Evolutionary conservation across 2,329 filamentous ascomycete species (phyloP), one percentile per base, ranked within the genome.

Genomic region (Pseudogymnoascus sp.): DNA sequence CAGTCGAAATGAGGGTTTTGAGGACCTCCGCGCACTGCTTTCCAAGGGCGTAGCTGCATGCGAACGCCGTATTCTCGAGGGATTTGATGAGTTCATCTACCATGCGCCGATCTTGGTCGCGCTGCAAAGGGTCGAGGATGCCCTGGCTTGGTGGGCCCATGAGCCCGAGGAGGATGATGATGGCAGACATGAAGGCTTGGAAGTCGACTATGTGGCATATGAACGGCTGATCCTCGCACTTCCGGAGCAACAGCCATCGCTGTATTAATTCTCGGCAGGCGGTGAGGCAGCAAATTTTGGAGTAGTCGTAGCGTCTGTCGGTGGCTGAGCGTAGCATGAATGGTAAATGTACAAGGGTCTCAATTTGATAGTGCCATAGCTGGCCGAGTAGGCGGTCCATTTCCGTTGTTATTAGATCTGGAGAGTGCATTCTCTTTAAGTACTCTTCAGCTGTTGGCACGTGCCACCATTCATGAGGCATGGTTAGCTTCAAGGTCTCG

Each of bases 251-350:
- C 1, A 72, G 53, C 59, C 71, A 73, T 16, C 71, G 64, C 24
- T 63, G 66, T 19, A 72, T 65, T 40, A 70, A 65, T 56, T 72
- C 70, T 59, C 71, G 62, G 5, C 68, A 71, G 14, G 71, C 67
- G 62, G 65, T 72, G 5, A 72, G 50, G 59, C 71, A 73, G 26
- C 65, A 67, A 37, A 73, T 70, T 65, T 70, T 72, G 61, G 67
- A 72, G 62, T 72, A 73, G 16, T 73, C 71, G 61, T 69, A 72
- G 1, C 70, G 69, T 14, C 70, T 65, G 60, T 73, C 71, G 1
- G 66, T 72, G 7, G 69, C 64, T 4, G 71, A 70, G 40, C 68
- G 67, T n/a, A 73, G 64, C 71, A 73, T 73, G 61, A 71, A 73
- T 26, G 71, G 71, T 13, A 73, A 61, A 62, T 73, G 71, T 1